These are phyloP conservation scores for Canna indica DNA, from an alignment of 176 grass and related monocot species.

Conservation along the genomic window DNA sequence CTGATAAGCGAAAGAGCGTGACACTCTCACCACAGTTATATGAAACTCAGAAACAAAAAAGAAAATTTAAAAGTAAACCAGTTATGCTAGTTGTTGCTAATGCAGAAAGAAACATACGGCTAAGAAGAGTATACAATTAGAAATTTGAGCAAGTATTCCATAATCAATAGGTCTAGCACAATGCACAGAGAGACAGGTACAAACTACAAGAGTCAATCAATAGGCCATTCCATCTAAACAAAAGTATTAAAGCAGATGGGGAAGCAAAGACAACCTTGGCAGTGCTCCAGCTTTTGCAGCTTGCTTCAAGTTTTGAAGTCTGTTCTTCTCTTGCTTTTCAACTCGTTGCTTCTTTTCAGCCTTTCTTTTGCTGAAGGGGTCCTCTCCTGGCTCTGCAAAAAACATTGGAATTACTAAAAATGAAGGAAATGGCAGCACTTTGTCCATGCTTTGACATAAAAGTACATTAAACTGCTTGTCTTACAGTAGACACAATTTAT, in stretches of 20 bases:
- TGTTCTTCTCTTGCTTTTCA: conserved; percentile 85
- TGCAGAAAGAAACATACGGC: no score
- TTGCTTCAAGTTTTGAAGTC: conserved; percentile 76
- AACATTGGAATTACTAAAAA: not conserved
- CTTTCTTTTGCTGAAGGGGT: conserved; percentile 79
- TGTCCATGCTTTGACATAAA: not conserved
- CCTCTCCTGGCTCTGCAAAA: conserved; percentile 63
- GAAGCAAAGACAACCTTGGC: conserved; percentile 54
- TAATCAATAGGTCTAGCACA: no score
- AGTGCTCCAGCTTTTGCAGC: conserved; percentile 72
- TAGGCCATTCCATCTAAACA: not conserved
- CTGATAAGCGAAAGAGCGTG: not conserved
- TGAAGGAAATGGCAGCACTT: not conserved
- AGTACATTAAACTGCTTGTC: not conserved
- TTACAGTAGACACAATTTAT: not conserved
- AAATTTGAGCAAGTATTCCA: no score
- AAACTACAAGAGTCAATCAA: not conserved
- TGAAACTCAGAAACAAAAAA: not conserved
- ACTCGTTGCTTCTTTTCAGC: conserved; percentile 76
- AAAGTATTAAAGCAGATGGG: not conserved
- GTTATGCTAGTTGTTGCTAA: no score
- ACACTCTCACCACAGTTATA: not conserved
- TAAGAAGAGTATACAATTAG: no score
- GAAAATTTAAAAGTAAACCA: not conserved
- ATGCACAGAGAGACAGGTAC: not conserved